Percentiles rank a stretch among this genome's conserved stretches.
phyloP scores from a whole-genome alignment of 768 basidiomycete species.

The Phaeotremella skinneri region DNA sequence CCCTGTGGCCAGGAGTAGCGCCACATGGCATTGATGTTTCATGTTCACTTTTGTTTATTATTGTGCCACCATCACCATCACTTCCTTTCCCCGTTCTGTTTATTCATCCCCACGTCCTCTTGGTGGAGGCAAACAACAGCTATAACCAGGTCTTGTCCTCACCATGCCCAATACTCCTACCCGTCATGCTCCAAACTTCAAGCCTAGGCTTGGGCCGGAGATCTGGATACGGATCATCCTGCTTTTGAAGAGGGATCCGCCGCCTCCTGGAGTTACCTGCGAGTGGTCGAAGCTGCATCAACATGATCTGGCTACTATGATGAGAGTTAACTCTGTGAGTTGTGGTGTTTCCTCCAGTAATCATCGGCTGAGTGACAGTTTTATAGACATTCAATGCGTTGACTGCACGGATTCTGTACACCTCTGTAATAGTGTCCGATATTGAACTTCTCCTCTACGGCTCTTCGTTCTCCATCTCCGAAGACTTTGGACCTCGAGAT shows the following conservation, averaged over 20 bases:
- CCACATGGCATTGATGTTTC: too few species aligned
- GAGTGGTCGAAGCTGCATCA: background rate
- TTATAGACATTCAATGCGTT: background rate
- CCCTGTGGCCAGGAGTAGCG: too few species aligned
- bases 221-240: background rate
- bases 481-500: background rate
- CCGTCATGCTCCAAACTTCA: too few species aligned
- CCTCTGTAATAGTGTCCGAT: background rate
- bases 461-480: background rate
- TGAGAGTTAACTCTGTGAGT: background rate
- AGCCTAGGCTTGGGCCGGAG: background rate
- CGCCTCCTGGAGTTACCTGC: background rate
- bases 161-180: too few species aligned
- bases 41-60: too few species aligned
- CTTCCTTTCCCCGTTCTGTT: too few species aligned
- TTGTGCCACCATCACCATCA: too few species aligned
- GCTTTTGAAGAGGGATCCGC: background rate
- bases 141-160: too few species aligned
- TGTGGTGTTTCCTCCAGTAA: background rate
- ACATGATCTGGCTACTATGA: background rate
- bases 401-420: background rate
- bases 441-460: background rate
- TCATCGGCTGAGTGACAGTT: background rate
- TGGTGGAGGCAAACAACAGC: too few species aligned
- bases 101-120: too few species aligned